Base-by-base conservation (phyloP, 2,329 filamentous ascomycete genomes). In the Claviceps citrina region DNA sequence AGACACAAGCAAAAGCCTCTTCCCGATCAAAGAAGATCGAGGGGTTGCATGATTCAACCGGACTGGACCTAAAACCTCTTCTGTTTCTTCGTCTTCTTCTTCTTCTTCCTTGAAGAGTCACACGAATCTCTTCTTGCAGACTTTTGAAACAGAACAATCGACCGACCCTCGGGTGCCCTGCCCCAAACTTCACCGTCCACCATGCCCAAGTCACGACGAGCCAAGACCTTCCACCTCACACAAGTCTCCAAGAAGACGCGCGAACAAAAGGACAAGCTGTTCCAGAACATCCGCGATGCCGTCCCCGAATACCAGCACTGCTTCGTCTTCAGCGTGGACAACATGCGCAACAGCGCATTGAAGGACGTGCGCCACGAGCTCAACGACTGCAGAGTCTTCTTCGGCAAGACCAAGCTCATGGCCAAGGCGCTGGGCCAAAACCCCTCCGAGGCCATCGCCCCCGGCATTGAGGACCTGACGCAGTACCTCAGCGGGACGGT, bases 381-480 rank as follows among this genome's bases (percentile, higher is more conserved):
- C 51, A 70, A 71, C 37, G 86, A 95, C 66, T 31, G 43, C 40
- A 44, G 87, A 52, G 69, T 98, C 59, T 96, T 96, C 76, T 96
- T 95, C 64, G 91, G 89, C 66, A 98, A 96, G 70, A 96, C 89
- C 44, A 96, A 96, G 67, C 87, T 98, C 61, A 96, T 96, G 86
- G 79, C 84, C 53, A 89, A 91, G 65, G 87, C 91, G 42, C 81
- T 98, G 20, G 91, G 91, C 56, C 73, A 74, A 48, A 78, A 70
- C 40, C 71, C 78, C 49, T 81, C 83, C 55, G 81, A 84, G 54
- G 84, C 87, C 64, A 74, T 83, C 62, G 82, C 84, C 50, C 75
- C 83, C 33, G 84, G 84, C 57, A 76, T 91, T 53, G 70, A 84
- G 57, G 64, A 66, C 46, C 76, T 95, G 43, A 65, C 73, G 16